Base-by-base conservation (phyloP, 495 filamentous ascomycete species). In the Rhizodiscina lignyota region DNA sequence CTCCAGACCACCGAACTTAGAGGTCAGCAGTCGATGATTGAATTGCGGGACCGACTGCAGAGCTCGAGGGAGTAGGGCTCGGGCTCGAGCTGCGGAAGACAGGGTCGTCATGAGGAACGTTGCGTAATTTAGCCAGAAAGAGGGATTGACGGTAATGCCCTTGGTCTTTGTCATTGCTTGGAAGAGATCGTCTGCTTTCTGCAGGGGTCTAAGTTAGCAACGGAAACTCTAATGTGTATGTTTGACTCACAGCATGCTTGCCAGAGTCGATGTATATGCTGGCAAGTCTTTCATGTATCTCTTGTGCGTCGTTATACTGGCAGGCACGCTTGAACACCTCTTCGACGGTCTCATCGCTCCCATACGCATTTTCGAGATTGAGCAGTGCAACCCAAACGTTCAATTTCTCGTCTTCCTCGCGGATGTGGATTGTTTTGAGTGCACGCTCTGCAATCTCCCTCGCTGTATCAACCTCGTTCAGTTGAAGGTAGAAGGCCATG, bases 351-450 rank as follows among this genome's bases (percentile, higher is more conserved):
- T 89, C 85, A 19, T 86, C 78, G 39, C 63, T 79, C 35, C 89
- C 86, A 47, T 89, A 96, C 2, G 77, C 73, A 46, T 85, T 84
- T 55, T 97, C 89, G 41, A 96, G 65, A 58, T 97, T 94, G 40
- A 97, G 67, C 55, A 87, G 69, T 2, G 83, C 91, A 42, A 85
- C 72, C 89, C 89, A 97, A 40, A 93, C 70, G 57, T 94, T 93
- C 48, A 89, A 59, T 61, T 93, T 94, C 55, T 93, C 91, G 0
- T 70, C 66, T 47, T 92, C 74, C 48, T 92, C 83, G 16, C 75
- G 70, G 45, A 87, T 83, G 55, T 77, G 74, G 51, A 96, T 96
- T 6, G 76, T 86, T 44, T 77, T 74, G 37, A 94, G 64, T 10
- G 89, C 89, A 39, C 89, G 78, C 55, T 93, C 79, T 18, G 82